phyloP scores from a whole-genome alignment of 116 monocot genomes.

The Cymodocea nodosa region DNA sequence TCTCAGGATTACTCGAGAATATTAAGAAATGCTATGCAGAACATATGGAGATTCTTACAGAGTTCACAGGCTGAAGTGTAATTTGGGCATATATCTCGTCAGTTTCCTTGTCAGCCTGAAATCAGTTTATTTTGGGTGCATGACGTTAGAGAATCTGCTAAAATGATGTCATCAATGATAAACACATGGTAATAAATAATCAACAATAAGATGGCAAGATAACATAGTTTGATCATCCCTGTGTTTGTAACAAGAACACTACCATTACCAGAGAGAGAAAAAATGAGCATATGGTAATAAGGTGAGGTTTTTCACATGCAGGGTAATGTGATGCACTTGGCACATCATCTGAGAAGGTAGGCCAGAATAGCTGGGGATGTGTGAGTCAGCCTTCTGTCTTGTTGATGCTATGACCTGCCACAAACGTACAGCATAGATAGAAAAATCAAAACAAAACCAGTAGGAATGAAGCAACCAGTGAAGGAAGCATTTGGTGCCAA shows the following conservation, averaged over 20 bases:
- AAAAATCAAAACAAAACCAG: too few species aligned
- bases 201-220: too few species aligned
- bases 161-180: not conserved
- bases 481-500: not conserved
- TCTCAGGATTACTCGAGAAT: too few species aligned
- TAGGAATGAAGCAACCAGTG: not conserved
- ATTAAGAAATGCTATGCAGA: too few species aligned
- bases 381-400: slow-evolving; percentile 42
- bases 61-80: slow-evolving; percentile 92
- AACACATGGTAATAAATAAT: too few species aligned
- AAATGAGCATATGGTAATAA: not conserved
- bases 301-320: slow-evolving; percentile 50
- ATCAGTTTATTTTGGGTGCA: not conserved
- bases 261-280: too few species aligned
- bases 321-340: slow-evolving; percentile 72
- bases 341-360: slow-evolving; percentile 89
- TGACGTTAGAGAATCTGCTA: not conserved
- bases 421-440: not conserved
- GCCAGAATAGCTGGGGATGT: slow-evolving; percentile 70
- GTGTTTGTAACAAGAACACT: too few species aligned
- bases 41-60: slow-evolving; percentile 32
- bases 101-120: slow-evolving; percentile 83
- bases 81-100: slow-evolving; percentile 96
- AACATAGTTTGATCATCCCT: too few species aligned
- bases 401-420: slow-evolving; percentile 74